A percentile compares a stretch with the other conserved stretches of the same genome.
Evolutionary conservation across 176 grass and related monocot species (phyloP).

Genomic region (Aegilops umbellulata): DNA sequence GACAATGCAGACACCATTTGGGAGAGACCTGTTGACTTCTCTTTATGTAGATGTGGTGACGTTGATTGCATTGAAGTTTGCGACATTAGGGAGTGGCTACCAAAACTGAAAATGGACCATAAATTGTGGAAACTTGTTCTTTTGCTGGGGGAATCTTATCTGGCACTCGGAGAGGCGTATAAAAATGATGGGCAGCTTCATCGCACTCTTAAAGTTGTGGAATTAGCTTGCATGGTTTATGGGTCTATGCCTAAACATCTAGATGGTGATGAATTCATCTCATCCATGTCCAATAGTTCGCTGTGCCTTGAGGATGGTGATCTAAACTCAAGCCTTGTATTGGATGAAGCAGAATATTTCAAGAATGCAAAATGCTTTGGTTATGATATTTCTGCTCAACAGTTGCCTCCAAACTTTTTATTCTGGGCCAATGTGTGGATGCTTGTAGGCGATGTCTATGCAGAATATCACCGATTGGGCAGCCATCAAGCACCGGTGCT

Average conservation of each 20-base stretch:
- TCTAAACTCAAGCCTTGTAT: conserved; percentile 44
- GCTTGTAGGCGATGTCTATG: conserved; percentile 91
- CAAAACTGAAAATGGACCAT: conserved; percentile 90
- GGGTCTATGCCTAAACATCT: conserved; percentile 96
- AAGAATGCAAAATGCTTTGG: conserved; percentile 27
- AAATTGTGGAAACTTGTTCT: conserved; percentile 99
- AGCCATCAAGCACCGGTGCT: conserved; percentile 48
- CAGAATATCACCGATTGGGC: conserved; percentile 72
- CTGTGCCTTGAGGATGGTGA: conserved; percentile 29
- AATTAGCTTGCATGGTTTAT: conserved; percentile 91
- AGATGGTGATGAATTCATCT: conserved; percentile 87
- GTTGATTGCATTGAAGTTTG: conserved; percentile 96
- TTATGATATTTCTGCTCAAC: conserved; percentile 38
- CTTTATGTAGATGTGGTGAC: conserved; percentile 83
- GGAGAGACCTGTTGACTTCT: conserved; percentile 71
- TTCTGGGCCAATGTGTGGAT: conserved; percentile 94
- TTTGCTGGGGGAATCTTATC: conserved; percentile 97
- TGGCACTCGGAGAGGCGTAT: conserved; percentile 84
- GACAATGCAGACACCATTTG: conserved; percentile 49
- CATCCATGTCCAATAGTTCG: conserved; percentile 67
- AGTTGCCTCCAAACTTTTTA: conserved; percentile 53
- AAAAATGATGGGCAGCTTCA: conserved; percentile 76
- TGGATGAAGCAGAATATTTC: conserved; percentile 43
- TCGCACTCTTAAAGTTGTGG: conserved; percentile 84
- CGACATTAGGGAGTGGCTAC: conserved; percentile 93